These are phyloP conservation scores for Pachysandra terminalis DNA, from an alignment of 164 flowering plant genomes.

Conservation along the genomic window DNA sequence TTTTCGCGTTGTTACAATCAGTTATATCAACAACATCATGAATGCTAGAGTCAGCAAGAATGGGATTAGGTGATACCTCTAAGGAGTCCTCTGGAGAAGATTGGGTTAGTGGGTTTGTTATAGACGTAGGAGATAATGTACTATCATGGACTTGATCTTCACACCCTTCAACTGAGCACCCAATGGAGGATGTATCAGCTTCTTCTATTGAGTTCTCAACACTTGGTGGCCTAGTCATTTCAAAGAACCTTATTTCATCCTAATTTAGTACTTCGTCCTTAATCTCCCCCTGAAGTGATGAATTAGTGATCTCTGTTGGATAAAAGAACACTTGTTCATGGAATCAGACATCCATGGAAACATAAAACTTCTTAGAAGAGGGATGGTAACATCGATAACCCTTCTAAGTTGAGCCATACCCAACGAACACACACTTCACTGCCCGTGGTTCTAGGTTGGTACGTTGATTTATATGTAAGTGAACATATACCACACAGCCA, in stretches of 20 bases:
- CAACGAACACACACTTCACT: constrained; percentile 6
- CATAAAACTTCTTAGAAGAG: constrained; percentile 3
- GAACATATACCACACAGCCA: constrained; percentile 3
- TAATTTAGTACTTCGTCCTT: not conserved
- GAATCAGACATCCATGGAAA: constrained; percentile 6
- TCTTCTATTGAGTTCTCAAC: too few species aligned
- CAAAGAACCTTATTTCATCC: not conserved
- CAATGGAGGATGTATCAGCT: too few species aligned
- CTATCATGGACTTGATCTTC: constrained; percentile 4
- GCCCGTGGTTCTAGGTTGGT: not conserved
- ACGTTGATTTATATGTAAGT: not conserved
- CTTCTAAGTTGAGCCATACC: constrained; percentile 5
- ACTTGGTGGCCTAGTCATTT: not conserved
- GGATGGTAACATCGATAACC: constrained; percentile 8
- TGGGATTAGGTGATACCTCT: not conserved
- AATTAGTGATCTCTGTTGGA: not conserved
- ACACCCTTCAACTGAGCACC: too few species aligned
- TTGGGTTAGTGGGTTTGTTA: not conserved
- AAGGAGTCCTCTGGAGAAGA: not conserved
- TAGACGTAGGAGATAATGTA: not conserved
- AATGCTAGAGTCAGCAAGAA: not conserved
- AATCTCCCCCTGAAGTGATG: constrained; percentile 8
- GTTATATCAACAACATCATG: not conserved
- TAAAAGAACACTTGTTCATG: constrained; percentile 1
- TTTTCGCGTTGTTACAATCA: too few species aligned